Evolutionary conservation across 495 filamentous ascomycete species (phyloP).

Genomic region (Penicillium simplicissimum): DNA sequence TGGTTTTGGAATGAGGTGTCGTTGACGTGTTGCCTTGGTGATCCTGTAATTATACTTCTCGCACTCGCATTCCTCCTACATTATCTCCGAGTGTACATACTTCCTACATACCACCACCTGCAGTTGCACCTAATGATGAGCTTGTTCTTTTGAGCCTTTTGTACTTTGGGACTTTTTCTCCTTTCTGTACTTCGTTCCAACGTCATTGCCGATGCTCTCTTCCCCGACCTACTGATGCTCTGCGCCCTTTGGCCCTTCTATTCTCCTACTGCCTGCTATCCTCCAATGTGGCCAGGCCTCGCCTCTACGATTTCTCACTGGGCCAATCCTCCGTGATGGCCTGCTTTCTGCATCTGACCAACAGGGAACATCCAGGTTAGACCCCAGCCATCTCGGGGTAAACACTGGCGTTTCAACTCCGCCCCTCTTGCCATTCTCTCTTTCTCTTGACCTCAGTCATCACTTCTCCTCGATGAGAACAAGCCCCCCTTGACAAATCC

Average conservation of each 20-base stretch:
- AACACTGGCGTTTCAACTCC: conserved; percentile 6
- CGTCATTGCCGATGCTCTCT: background rate
- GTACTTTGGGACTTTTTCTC: background rate
- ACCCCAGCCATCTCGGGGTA: conserved; percentile 5
- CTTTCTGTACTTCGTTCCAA: background rate
- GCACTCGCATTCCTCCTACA: background rate
- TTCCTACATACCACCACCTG: conserved; percentile 2
- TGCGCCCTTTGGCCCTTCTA: background rate
- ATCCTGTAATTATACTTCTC: conserved; percentile 23
- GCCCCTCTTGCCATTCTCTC: background rate
- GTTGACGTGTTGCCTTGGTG: conserved; percentile 3
- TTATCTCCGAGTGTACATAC: conserved; percentile 8
- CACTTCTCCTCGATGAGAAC: background rate
- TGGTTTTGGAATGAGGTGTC: background rate
- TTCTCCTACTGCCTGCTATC: background rate
- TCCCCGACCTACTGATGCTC: background rate
- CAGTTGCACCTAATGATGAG: background rate
- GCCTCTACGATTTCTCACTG: conserved; percentile 8
- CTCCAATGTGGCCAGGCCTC: background rate
- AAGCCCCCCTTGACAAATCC: conserved; percentile 6
- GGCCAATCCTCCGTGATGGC: conserved; percentile 6
- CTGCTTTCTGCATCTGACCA: conserved; percentile 6
- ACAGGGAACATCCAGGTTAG: conserved; percentile 26
- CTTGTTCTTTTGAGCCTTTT: background rate
- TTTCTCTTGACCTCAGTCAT: background rate